Base-by-base conservation (phyloP, 164 flowering plant species). In the Buxus sempervirens region DNA sequence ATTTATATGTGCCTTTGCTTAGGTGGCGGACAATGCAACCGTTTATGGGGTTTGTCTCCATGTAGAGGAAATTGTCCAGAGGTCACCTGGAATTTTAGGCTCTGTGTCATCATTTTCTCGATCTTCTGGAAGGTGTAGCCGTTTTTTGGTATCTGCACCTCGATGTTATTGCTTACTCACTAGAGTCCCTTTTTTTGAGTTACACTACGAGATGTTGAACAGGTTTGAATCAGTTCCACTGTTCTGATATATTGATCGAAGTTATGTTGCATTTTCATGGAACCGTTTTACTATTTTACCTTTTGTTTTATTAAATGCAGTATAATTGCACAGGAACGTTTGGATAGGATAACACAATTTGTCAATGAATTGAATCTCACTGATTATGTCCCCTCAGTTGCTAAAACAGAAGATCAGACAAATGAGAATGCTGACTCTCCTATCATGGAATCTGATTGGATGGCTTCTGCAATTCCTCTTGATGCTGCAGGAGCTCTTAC, bases 81-180 rank as follows among this genome's bases (percentile, higher is more conserved):
- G 91, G 75, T 83, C 89, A 60, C 96, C 97, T 62, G 82, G 80
- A 73, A 74, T 87, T 16, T 69, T 78, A 70, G 90, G 94, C 68
- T 62, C 54, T 62, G 64, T 82, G 27, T 83, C 97, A 49, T 85
- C 96, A 54, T 69, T 81, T 71, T 72, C 81, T 56, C 84, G 60
- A 42, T 74, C 87, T 67, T 70, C 85, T 70, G 71, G 80, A 57
- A 75, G 83, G 64, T 53, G 77, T 74, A 79, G 85, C 75, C 86
- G 85, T 32, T 90, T 85, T 83, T 78, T 95, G 82, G 90, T 89
- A 70, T 82, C 96, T 68, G 98, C 98, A 36, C 96, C 96, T 77
- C 96, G 98, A 60, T 95, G 98, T 78, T 95, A 91, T 68, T 95
- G 98, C 71, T 16, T 95, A 70, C 84, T 95, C 42, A 89, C 98